phyloP scores from a whole-genome alignment of 2,329 filamentous ascomycete genomes.

The Cercospora sesami region DNA sequence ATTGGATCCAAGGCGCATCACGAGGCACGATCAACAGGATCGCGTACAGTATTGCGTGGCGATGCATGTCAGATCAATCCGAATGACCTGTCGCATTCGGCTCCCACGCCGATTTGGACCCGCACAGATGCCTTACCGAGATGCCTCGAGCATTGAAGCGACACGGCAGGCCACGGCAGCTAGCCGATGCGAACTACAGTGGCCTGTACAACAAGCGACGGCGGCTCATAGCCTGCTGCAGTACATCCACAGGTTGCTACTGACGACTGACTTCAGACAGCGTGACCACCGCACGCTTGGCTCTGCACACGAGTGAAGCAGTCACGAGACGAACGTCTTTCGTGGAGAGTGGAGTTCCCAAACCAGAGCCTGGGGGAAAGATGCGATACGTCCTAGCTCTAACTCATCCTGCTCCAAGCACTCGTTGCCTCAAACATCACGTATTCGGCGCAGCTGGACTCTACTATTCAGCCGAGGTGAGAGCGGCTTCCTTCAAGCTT shows the following conservation, averaged over 20 bases:
- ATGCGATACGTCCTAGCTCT: not conserved
- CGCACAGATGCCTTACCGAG: not conserved
- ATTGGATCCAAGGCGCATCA: not conserved
- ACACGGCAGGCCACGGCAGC: not conserved
- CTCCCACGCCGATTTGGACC: not conserved
- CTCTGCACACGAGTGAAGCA: not conserved
- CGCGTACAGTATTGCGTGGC: not conserved
- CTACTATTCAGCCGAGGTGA: not conserved
- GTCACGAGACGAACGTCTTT: not conserved
- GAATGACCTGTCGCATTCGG: not conserved
- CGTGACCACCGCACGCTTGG: not conserved
- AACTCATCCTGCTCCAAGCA: not conserved
- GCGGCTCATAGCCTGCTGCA: not conserved
- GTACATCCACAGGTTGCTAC: not conserved
- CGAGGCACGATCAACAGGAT: not conserved
- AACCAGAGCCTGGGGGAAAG: not conserved
- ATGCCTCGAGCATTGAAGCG: not conserved
- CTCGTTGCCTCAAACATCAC: not conserved
- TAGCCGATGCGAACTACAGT: not conserved
- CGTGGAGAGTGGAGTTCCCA: not conserved
- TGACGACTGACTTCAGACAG: not conserved
- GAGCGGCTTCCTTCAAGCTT: not conserved
- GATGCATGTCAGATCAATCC: not conserved
- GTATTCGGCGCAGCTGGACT: not conserved
- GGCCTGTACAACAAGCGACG: not conserved